phyloP scores from a whole-genome alignment of 352 stramenopile species.

The Pilasporangium apinafurcum region DNA sequence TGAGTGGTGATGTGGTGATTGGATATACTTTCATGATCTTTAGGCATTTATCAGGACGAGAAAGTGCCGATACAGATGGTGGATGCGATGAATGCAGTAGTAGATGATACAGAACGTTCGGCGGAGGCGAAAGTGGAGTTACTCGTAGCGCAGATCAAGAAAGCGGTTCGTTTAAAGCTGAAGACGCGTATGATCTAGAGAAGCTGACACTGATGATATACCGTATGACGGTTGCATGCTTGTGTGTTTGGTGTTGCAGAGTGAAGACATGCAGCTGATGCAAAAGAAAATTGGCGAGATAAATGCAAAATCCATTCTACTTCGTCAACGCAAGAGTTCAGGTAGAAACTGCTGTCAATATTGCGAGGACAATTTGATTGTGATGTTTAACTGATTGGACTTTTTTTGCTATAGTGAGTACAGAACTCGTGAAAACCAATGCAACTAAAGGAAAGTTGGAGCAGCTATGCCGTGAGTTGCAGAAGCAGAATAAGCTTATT shows the following conservation, averaged over 20 bases:
- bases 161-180: conserved; percentile 22
- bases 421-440: conserved; percentile 58
- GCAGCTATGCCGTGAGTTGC: conserved; percentile 76
- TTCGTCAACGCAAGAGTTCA: conserved; percentile 66
- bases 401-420: conserved; percentile 28
- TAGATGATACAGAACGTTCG: conserved; percentile 23
- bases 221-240: background rate
- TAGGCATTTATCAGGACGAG: conserved; percentile 68
- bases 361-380: no score
- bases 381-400: background rate
- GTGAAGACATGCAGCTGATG: conserved; percentile 47
- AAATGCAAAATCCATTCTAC: conserved; percentile 72
- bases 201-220: background rate
- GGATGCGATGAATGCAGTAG: conserved; percentile 24
- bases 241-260: conserved; percentile 15
- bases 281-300: conserved; percentile 82
- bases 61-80: conserved; percentile 23
- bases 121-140: conserved; percentile 37
- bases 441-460: conserved; percentile 73
- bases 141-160: conserved; percentile 28
- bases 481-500: conserved; percentile 87
- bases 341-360: no score
- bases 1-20: background rate
- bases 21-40: background rate
- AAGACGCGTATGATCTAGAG: background rate